Conservation (phyloP, 2,329 filamentous ascomycete genomes). For the Penicillium sp. region DNA sequence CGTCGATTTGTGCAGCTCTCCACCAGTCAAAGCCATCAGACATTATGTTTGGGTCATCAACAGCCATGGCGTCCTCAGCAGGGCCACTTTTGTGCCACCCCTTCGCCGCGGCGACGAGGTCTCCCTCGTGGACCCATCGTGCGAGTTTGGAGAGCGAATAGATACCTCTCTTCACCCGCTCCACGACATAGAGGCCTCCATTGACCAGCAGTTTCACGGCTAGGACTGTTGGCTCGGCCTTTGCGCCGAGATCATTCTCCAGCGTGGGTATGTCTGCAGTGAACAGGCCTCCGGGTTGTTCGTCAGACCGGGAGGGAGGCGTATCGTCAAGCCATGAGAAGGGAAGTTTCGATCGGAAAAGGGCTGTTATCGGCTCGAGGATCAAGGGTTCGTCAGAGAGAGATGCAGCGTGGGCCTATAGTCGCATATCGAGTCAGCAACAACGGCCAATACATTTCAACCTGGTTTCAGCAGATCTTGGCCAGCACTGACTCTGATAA, state of each 20-base stretch:
- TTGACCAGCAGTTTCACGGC: conserved; percentile 32
- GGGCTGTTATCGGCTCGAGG: conserved; percentile 37
- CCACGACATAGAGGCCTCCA: conserved; percentile 39
- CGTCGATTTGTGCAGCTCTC: conserved; percentile 36
- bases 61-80: conserved; percentile 2
- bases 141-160: conserved; percentile 42
- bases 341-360: conserved; percentile 40
- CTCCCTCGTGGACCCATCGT: conserved; percentile 37
- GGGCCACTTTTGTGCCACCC: conserved; percentile 24
- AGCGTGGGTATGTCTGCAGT: conserved; percentile 39
- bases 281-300: conserved; percentile 40
- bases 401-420: conserved; percentile 39
- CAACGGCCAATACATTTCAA: background rate
- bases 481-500: conserved; percentile 33
- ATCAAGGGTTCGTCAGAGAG: conserved; percentile 36
- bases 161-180: conserved; percentile 41
- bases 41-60: background rate
- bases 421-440: conserved; percentile 3
- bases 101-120: conserved; percentile 41
- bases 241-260: conserved; percentile 30
- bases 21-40: conserved; percentile 33
- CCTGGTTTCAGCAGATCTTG: background rate
- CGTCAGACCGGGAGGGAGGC: conserved; percentile 25
- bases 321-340: conserved; percentile 44
- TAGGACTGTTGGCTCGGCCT: conserved; percentile 33